Percentiles rank a stretch among this genome's conserved stretches.
These are phyloP conservation scores for Sclerotiophoma versabilis DNA, from an alignment of 2,329 filamentous ascomycete species.

Conservation along the genomic window DNA sequence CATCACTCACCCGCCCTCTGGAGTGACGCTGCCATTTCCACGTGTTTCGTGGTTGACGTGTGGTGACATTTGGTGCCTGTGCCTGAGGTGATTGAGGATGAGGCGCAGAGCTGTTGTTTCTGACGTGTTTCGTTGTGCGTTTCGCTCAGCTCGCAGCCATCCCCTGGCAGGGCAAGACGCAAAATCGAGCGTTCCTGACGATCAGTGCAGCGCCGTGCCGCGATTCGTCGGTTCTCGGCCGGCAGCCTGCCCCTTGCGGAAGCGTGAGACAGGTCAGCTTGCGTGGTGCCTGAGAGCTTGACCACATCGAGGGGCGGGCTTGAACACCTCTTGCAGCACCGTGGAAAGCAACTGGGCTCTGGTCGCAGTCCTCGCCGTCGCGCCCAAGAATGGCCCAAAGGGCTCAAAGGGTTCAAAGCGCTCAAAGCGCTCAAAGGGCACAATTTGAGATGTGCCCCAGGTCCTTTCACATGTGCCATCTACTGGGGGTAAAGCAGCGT, in stretches of 20 bases:
- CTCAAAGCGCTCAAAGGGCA: neutral
- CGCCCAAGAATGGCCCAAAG: neutral
- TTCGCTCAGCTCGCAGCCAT: conserved; percentile 27
- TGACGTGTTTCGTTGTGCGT: conserved; percentile 29
- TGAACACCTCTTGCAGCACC: conserved; percentile 16
- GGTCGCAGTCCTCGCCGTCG: neutral
- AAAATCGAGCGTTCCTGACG: conserved; percentile 36
- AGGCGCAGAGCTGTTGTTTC: conserved; percentile 26
- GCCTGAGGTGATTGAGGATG: conserved; percentile 16
- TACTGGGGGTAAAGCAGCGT: conserved; percentile 11
- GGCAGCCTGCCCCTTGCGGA: conserved; percentile 32
- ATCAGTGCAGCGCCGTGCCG: conserved; percentile 31
- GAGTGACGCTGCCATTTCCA: conserved; percentile 20
- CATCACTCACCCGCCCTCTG: neutral
- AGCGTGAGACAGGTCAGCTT: conserved; percentile 37
- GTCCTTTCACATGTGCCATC: conserved; percentile 5
- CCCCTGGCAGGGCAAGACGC: conserved; percentile 24
- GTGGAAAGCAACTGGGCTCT: conserved; percentile 3
- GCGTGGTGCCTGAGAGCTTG: conserved; percentile 19
- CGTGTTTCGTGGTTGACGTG: conserved; percentile 18
- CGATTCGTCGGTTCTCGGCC: conserved; percentile 32
- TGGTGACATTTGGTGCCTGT: conserved; percentile 6
- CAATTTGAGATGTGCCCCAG: neutral
- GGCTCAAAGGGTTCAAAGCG: neutral
- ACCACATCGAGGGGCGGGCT: conserved; percentile 27